Evolutionary conservation across 495 filamentous ascomycete genomes (phyloP).

Genomic region (Amniculicola lignicola): DNA sequence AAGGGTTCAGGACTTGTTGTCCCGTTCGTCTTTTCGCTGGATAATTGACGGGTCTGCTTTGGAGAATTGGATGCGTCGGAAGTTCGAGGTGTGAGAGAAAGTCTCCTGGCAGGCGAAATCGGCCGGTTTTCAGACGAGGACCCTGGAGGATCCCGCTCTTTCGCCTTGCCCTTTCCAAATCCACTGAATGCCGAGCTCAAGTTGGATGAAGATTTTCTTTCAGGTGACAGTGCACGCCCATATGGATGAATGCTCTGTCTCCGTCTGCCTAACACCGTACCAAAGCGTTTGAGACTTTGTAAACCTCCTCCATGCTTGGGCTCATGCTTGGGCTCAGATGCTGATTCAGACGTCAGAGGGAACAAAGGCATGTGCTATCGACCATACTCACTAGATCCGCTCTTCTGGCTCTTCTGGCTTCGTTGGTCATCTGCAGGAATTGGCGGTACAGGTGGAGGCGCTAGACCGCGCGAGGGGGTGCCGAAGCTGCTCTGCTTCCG

Average conservation of each 20-base stretch:
- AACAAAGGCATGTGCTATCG: background rate
- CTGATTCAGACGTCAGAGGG: conserved; percentile 25
- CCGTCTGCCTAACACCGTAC: conserved; percentile 40
- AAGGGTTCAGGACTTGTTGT: conserved; percentile 13
- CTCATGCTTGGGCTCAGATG: conserved; percentile 41
- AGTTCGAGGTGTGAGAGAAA: conserved; percentile 27
- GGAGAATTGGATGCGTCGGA: conserved; percentile 30
- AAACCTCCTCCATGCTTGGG: conserved; percentile 35
- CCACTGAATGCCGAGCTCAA: conserved; percentile 21
- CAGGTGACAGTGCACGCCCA: conserved; percentile 37
- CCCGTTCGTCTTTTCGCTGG: conserved; percentile 25
- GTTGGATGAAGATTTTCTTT: conserved; percentile 39
- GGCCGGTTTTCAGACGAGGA: conserved; percentile 26
- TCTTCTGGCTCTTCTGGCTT: conserved; percentile 41
- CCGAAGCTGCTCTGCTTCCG: conserved; percentile 34
- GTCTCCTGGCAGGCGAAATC: conserved; percentile 22
- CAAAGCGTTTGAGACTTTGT: conserved; percentile 41
- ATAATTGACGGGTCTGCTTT: conserved; percentile 22
- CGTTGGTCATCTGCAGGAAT: conserved; percentile 30
- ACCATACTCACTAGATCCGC: conserved; percentile 34
- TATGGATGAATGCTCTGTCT: conserved; percentile 42
- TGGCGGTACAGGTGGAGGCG: conserved; percentile 23
- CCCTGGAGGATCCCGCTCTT: conserved; percentile 20
- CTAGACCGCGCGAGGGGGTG: conserved; percentile 27
- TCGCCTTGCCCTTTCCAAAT: conserved; percentile 32